Evolutionary conservation across 352 stramenopile species (phyloP), one percentile per base, ranked within the genome.

Genomic region (Phytopythium chamaehyphon): DNA sequence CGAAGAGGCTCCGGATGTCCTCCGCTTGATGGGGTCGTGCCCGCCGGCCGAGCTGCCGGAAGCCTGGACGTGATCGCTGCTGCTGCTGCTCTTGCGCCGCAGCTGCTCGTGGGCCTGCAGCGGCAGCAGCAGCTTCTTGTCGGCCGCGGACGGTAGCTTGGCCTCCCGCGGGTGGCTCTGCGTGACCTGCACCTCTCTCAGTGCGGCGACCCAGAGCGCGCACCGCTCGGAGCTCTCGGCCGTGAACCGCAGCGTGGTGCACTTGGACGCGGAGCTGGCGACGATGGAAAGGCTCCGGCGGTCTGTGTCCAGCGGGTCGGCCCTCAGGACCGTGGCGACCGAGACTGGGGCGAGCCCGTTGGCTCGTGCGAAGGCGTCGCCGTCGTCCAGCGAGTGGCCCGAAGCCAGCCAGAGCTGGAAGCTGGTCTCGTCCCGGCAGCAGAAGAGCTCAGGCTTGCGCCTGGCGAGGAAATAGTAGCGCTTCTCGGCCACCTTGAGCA

Each of bases 401-500:
- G 68, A 81, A 2, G 66, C 59, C 51, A 73, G 49, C 80, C 80
- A 90, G 24, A 82, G 54, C 24, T 63, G 72, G 57, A 90, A 90
- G 19, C 64, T 69, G 43, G 62, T 71, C 57, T 90, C 73, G 51
- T 88, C 75, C 59, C 77, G 80, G 62, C 73, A 88, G 21, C 56
- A 64, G 56, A 72, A 90, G 11, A 90, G 52, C 24, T 86, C 71
- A 1, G 76, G 38, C 23, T 35, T 62, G 15, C 49, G 31, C 2
- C 53, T 52, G 35, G 57, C 57, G 6, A 88, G 46, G 45, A 90
- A 90, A 52, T 85, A 90, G 51, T 70, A 90, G 50, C 73, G 69
- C 55, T 83, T 84, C 54, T 88, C 76, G 40, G 71, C 56, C 28
- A 68, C 63, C 44, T 88, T 85, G 48, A 90, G 71, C 51, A 87